These are phyloP conservation scores for Pachyrhizus erosus DNA, from an alignment of 306 rosid species.

Conservation along the genomic window DNA sequence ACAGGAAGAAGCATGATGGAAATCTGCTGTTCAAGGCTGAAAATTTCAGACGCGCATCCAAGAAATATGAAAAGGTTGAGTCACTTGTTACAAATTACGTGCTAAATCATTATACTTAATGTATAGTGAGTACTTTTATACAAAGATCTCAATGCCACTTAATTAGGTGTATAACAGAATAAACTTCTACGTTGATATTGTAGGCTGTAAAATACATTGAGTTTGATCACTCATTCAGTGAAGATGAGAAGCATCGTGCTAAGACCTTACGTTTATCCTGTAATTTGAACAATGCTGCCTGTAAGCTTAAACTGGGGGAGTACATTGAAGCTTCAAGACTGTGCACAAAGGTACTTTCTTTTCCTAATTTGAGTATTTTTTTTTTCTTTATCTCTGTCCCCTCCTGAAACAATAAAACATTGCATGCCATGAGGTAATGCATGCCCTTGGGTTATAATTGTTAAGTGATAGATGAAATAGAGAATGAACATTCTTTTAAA, in stretches of 20 bases:
- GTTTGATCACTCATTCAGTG: conserved; percentile 64
- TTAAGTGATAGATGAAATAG: neutral
- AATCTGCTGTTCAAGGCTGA: conserved; percentile 60
- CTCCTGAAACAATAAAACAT: neutral
- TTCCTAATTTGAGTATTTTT: neutral
- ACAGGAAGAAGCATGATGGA: conserved; percentile 66
- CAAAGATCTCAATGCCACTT: neutral
- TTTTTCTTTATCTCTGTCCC: neutral
- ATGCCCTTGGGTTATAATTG: neutral
- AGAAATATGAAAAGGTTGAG: conserved; percentile 64
- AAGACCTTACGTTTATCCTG: conserved; percentile 57
- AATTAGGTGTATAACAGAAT: neutral
- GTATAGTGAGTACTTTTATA: neutral
- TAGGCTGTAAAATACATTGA: conserved; percentile 63
- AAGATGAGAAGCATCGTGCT: conserved; percentile 53
- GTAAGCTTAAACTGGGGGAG: conserved; percentile 64
- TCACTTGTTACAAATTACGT: conserved; percentile 4
- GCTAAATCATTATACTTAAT: neutral
- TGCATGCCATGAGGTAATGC: conserved; percentile 8
- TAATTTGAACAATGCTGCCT: conserved; percentile 68
- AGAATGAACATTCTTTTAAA: neutral
- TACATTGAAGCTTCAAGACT: conserved; percentile 56
- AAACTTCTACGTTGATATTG: conserved; percentile 25
- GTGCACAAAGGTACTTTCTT: conserved; percentile 58
- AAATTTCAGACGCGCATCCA: conserved; percentile 56